Evolutionary conservation across 768 basidiomycete genomes (phyloP), one percentile per base, ranked within the genome.

Genomic region (Mycena rebaudengoi): DNA sequence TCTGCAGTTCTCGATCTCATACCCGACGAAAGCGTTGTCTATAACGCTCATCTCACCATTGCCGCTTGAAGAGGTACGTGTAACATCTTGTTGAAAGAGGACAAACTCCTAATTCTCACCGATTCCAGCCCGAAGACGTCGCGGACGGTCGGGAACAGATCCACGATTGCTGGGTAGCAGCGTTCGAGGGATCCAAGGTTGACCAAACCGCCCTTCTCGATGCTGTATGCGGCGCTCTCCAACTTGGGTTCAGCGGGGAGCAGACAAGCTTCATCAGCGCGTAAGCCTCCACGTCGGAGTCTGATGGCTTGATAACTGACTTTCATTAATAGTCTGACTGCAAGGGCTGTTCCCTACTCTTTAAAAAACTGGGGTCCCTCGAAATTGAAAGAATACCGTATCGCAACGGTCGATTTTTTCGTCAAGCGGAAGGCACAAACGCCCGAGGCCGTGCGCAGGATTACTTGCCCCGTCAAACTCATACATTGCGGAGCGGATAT

Each of bases 31-130:
- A 39, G 70, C 77, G 5, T 66, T 73, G 23, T 80, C 80, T 0
- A 66, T 81, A 23, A 76, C 72, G 5, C 48, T 81, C n/a, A 77
- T 78, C 65, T 79, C 80, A 0, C 79, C 79, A 13, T 57, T 78
- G 35, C 62, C 78, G 0, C 68, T 72, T 4, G 63, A 63, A 13
- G 79, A 81, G 71, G 79, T 79, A 50, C 29, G 73, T 63, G 14
- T 14, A 21, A 8, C 13, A 5, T 7, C 11, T 10, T 28, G 1
- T 2, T 18, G 26, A 10, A 33, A 18, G 30, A 20, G n/a, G 46
- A 4, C 33, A 33, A 46, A 26, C 29, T 7, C 29, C 6, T 26
- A 18, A 28, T 61, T 29, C n/a, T 10, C n/a, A 29, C 41, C 2
- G 2, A 43, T 7, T 45, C 7, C 57, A 79, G 76, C 67, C 71